Evolutionary conservation across 1,284 basidiomycete genomes (phyloP).

Genomic region (Melampsora larici-populina): DNA sequence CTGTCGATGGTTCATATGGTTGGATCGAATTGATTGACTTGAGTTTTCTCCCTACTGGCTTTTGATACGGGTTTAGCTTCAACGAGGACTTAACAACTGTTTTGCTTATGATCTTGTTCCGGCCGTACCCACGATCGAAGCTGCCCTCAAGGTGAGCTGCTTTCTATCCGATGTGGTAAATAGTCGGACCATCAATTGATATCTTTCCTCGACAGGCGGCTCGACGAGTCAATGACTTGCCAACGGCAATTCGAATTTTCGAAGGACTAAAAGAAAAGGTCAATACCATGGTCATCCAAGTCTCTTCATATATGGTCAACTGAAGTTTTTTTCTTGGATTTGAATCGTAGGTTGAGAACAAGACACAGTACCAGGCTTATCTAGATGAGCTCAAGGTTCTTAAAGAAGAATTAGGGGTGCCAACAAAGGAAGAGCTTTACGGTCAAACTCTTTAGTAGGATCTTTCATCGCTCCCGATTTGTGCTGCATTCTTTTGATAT

Average conservation of each 20-base stretch:
- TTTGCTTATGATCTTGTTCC: conserved; percentile 98
- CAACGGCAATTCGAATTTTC: conserved; percentile 91
- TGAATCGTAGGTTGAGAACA: conserved; percentile 74
- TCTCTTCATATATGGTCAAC: conserved; percentile 2
- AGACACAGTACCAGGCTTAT: conserved; percentile 83
- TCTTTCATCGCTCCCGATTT: background rate
- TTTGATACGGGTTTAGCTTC: conserved; percentile 58
- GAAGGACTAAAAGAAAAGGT: conserved; percentile 58
- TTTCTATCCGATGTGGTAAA: too few species aligned
- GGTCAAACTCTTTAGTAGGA: conserved; percentile 35
- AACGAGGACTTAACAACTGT: conserved; percentile 97
- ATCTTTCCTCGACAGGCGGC: conserved; percentile 61
- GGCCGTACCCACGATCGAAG: conserved; percentile 54
- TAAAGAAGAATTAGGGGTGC: conserved; percentile 77
- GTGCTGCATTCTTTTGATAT: background rate
- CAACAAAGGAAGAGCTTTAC: conserved; percentile 43
- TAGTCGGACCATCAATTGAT: too few species aligned
- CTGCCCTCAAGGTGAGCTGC: conserved; percentile 26
- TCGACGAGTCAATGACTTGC: conserved; percentile 90
- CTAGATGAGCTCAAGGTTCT: conserved; percentile 78
- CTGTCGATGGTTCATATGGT: too few species aligned
- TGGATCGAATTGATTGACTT: too few species aligned
- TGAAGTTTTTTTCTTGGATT: background rate
- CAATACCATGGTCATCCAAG: background rate
- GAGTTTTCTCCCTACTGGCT: background rate